These are phyloP conservation scores for Polytrichum commune DNA, from an alignment of 225 moss, liverwort and hornwort species.

Conservation along the genomic window DNA sequence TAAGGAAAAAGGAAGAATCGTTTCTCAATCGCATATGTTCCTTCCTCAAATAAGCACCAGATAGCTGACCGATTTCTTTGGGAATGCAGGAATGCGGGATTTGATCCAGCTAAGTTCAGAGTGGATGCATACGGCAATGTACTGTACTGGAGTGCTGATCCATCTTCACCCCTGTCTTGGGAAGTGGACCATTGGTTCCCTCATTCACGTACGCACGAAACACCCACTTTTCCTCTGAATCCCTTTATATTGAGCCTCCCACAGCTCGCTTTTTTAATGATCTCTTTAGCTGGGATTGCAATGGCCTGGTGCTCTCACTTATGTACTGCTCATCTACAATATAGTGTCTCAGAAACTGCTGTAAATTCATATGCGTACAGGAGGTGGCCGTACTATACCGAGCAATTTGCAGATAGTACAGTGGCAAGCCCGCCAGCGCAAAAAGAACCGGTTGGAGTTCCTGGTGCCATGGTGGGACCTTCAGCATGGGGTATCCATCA, in stretches of 20 bases:
- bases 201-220: constrained; percentile 46
- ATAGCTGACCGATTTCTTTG: neutral
- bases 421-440: constrained; percentile 68
- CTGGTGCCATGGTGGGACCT: constrained; percentile 75
- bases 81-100: constrained; percentile 59
- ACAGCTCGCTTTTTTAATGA: too few relatives aligned
- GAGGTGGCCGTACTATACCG: constrained; percentile 51
- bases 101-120: constrained; percentile 67
- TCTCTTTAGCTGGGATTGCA: too few relatives aligned
- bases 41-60: too few relatives aligned
- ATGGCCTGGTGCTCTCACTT: neutral
- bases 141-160: constrained; percentile 64
- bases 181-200: constrained; percentile 75
- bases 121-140: constrained; percentile 65
- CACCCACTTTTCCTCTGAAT: neutral
- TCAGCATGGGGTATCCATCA: constrained; percentile 66
- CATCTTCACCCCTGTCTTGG: constrained; percentile 62
- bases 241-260: neutral
- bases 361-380: constrained; percentile 22
- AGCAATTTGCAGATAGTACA: constrained; percentile 61
- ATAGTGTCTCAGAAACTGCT: neutral
- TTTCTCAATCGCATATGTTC: too few relatives aligned
- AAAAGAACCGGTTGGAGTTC: constrained; percentile 60
- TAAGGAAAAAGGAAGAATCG: too few relatives aligned
- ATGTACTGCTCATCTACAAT: neutral